Conservation (phyloP, 1,284 basidiomycete species). For the Microbotryum silenes-acaulis region DNA sequence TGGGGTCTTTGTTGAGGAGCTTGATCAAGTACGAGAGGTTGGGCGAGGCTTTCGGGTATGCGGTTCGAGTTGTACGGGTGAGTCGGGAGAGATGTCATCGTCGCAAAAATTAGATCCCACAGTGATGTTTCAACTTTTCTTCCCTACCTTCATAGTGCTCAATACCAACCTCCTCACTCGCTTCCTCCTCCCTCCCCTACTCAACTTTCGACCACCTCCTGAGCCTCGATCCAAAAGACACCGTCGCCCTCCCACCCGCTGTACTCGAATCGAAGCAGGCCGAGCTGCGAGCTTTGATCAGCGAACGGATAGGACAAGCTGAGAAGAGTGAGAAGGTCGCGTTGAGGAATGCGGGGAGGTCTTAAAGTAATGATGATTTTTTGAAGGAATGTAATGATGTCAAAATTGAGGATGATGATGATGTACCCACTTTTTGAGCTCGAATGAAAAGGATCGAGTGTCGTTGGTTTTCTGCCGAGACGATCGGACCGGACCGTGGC, state of each 20-base stretch:
- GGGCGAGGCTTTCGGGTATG: constrained; percentile 66
- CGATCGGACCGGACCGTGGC: no score
- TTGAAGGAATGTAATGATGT: no score
- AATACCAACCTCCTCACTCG: constrained; percentile 49
- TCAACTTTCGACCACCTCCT: constrained; percentile 78
- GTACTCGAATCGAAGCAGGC: constrained; percentile 44
- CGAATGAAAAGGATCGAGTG: no score
- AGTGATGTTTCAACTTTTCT: no score
- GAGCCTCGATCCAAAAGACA: constrained; percentile 51
- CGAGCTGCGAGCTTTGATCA: constrained; percentile 34
- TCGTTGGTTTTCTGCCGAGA: no score
- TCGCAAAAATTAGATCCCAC: background rate
- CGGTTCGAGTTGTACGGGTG: constrained; percentile 57
- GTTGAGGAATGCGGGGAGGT: background rate
- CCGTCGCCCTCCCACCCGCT: constrained; percentile 18
- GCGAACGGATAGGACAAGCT: constrained; percentile 3
- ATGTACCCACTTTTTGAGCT: no score
- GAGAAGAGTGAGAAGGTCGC: constrained; percentile 7
- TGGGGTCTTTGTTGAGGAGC: constrained; percentile 66
- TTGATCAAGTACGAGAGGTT: constrained; percentile 69
- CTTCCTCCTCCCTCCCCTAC: constrained; percentile 67
- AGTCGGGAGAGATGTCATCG: constrained; percentile 47
- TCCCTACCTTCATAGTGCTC: constrained; percentile 50
- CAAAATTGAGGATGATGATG: no score
- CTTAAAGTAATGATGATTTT: background rate